Conservation (phyloP, 306 rosid species). For the Fragaria iinumae region DNA sequence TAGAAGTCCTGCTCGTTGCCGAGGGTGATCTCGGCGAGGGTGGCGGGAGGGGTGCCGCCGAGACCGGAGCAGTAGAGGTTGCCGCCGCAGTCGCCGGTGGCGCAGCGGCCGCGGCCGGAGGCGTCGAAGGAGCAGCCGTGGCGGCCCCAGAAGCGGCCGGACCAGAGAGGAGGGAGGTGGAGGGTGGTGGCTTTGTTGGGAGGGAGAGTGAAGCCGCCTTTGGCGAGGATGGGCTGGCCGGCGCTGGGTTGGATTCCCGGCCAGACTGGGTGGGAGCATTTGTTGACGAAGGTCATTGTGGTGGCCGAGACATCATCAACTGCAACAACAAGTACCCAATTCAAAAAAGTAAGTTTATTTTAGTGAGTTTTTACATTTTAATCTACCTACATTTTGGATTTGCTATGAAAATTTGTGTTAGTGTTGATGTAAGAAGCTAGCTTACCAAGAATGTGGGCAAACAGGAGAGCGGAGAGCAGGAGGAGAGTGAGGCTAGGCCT, state of each 20-base stretch:
- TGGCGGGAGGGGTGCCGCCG: conserved; percentile 87
- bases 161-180: conserved; percentile 75
- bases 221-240: conserved; percentile 72
- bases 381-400: not conserved
- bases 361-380: not conserved
- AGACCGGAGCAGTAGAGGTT: conserved; percentile 78
- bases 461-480: conserved; percentile 37
- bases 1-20: conserved; percentile 87
- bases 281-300: conserved; percentile 53
- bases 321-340: not conserved
- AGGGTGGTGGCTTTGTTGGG: conserved; percentile 60
- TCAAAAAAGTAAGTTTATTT: not conserved
- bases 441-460: conserved; percentile 42
- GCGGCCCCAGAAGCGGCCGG: conserved; percentile 98
- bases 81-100: conserved; percentile 95
- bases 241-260: conserved; percentile 92
- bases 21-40: conserved; percentile 80
- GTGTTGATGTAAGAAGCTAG: conserved; percentile 4
- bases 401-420: not conserved
- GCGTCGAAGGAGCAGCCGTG: conserved; percentile 87
- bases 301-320: conserved; percentile 43
- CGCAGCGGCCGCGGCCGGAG: conserved; percentile 72
- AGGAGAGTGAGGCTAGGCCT: conserved; percentile 29
- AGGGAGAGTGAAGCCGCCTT: conserved; percentile 77
- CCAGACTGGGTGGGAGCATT: conserved; percentile 87